Evolutionary conservation across 2,329 filamentous ascomycete genomes (phyloP), one percentile per base, ranked within the genome.

Genomic region (Fusarium heterosporum): DNA sequence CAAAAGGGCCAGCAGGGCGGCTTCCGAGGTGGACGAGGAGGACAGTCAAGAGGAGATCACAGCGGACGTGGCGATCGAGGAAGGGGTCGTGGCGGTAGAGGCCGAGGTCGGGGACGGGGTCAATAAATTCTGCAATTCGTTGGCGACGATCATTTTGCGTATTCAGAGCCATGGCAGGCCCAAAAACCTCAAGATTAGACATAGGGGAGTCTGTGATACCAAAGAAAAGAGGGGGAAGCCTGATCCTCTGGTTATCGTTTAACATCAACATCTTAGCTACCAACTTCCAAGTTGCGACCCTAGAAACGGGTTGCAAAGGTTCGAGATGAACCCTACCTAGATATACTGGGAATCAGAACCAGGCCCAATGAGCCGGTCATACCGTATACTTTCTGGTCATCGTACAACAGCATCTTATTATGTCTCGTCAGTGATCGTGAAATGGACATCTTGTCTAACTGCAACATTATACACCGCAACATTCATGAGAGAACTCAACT

Each of bases 1-100:
- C 95, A 98, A 79, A 90, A 92, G 75, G 86, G 85, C 66, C 89
- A 93, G 73, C 83, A 82, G 59, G 79, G 83, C 50, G 82, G 82
- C 64, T 91, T 89, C 74, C 85, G 90, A 57, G 89, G 91, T 46
- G 89, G 90, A 39, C 84, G 89, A 38, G 84, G 87, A 64, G 85
- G 87, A 16, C 81, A 83, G 53, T 79, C 85, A 74, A 83, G 87
- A 72, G 87, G 86, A 54, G 87, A 89, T 36, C 84, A 89, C 68
- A 82, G 83, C 42, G 81, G 85, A 47, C 79, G 86, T 22, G 81
- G 83, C 25, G 79, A 84, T 25, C 70, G 78, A 32, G 78, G 78
- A 26, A 74, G 80, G 53, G 80, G 79, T 10, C 76, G 78, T 50
- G 77, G 79, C 51, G 78, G 78, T 22, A 73, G 78, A 29, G 80